phyloP scores from a whole-genome alignment of 176 grass and related monocot genomes.

The Triticum dicoccoides region DNA sequence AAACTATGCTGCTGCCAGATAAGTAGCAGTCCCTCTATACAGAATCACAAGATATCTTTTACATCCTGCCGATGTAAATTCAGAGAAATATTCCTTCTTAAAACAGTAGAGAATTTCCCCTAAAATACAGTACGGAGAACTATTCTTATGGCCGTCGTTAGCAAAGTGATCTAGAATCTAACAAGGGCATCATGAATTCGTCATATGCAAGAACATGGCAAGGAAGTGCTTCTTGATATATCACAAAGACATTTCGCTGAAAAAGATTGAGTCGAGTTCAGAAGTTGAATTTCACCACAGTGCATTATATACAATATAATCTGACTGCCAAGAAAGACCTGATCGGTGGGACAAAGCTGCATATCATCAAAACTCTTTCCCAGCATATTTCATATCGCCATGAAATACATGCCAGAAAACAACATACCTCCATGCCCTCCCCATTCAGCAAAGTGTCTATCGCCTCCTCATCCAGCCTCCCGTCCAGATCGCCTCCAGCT shows the following conservation, averaged over 20 bases:
- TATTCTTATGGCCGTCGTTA: neutral
- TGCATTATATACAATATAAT: neutral
- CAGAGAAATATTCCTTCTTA: neutral
- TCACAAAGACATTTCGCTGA: neutral
- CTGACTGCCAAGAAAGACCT: neutral
- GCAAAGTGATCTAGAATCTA: neutral
- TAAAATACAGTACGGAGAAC: neutral
- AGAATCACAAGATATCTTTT: neutral
- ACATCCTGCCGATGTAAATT: neutral
- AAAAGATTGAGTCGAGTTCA: neutral
- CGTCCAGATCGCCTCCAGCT: neutral
- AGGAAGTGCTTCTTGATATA: neutral
- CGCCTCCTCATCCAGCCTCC: neutral
- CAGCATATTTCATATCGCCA: neutral
- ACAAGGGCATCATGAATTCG: neutral
- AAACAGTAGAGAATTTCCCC: neutral
- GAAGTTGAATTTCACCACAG: neutral
- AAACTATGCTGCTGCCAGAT: neutral
- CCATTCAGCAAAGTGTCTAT: neutral
- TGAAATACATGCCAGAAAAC: neutral
- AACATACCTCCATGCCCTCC: neutral
- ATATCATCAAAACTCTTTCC: neutral
- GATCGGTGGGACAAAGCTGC: neutral
- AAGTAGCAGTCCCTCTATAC: neutral
- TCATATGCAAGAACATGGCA: conserved; percentile 5